Conservation (phyloP, 164 flowering plant species). For the Tetrastigma voinierianum region DNA sequence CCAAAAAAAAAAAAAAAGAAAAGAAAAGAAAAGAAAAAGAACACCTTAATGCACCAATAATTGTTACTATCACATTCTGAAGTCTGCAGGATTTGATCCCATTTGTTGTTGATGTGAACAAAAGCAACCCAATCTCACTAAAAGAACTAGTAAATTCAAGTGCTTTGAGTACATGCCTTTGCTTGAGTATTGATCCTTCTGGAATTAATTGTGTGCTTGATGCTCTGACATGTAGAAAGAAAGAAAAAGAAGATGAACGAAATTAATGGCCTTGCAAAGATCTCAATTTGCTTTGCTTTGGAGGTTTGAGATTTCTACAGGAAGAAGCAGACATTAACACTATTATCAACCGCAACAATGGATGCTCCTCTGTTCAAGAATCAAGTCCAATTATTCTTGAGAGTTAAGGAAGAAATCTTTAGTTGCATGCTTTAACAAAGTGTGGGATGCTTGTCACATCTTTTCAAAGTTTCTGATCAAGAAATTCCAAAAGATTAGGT, state of each 20-base stretch:
- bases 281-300: not conserved
- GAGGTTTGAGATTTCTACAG: not conserved
- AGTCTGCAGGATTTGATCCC: too few species aligned
- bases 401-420: slow-evolving; percentile 19
- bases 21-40: too few species aligned
- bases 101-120: too few species aligned
- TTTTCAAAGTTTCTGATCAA: slow-evolving; percentile 23
- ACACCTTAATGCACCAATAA: too few species aligned
- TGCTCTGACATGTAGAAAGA: not conserved
- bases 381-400: slow-evolving; percentile 26
- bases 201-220: not conserved
- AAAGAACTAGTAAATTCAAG: too few species aligned
- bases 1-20: too few species aligned
- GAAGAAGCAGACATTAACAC: not conserved
- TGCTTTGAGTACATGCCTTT: too few species aligned
- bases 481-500: slow-evolving; percentile 33
- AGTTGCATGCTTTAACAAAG: slow-evolving; percentile 30
- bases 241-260: too few species aligned
- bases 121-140: too few species aligned
- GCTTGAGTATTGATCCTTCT: not conserved
- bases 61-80: too few species aligned
- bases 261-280: too few species aligned
- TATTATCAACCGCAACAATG: not conserved
- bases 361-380: slow-evolving; percentile 17
- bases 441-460: slow-evolving; percentile 31